Evolutionary conservation across 768 basidiomycete species (phyloP).

Genomic region (Royoungia palumana): DNA sequence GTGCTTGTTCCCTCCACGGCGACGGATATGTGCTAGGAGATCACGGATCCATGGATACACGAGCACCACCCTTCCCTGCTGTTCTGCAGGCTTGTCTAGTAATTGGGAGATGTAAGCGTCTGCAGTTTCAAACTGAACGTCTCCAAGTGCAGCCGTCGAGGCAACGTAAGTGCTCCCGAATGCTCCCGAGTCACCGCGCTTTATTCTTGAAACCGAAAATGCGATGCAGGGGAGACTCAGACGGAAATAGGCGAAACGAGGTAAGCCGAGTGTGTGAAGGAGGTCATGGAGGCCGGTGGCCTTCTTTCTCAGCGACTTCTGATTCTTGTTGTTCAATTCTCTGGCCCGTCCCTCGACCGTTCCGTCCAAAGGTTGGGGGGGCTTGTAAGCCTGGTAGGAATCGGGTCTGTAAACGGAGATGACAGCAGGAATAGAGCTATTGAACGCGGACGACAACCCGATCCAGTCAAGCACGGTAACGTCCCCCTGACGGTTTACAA

Average conservation of each 20-base stretch:
- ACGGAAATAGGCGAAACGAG: slow-evolving; percentile 4
- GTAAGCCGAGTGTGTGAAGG: neutral
- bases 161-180: neutral
- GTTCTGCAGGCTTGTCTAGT: too few relatives aligned
- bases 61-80: neutral
- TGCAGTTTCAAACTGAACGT: neutral
- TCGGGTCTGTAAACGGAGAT: slow-evolving; percentile 10
- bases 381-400: neutral
- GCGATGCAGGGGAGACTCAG: slow-evolving; percentile 13
- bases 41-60: slow-evolving; percentile 12
- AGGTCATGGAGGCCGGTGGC: neutral
- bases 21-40: neutral
- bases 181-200: too few relatives aligned
- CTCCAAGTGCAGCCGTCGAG: slow-evolving; percentile 1
- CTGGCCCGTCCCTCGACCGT: neutral
- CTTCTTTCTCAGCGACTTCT: neutral
- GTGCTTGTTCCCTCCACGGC: neutral
- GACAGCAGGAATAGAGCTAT: slow-evolving; percentile 13
- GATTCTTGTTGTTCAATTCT: neutral
- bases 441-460: slow-evolving; percentile 13
- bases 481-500: slow-evolving; percentile 10
- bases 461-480: slow-evolving; percentile 19
- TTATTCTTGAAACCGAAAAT: slow-evolving; percentile 1
- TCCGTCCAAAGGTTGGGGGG: neutral
- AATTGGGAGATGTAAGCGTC: neutral